Evolutionary conservation across 2,329 filamentous ascomycete species (phyloP).

Genomic region (Fusarium equiseti): DNA sequence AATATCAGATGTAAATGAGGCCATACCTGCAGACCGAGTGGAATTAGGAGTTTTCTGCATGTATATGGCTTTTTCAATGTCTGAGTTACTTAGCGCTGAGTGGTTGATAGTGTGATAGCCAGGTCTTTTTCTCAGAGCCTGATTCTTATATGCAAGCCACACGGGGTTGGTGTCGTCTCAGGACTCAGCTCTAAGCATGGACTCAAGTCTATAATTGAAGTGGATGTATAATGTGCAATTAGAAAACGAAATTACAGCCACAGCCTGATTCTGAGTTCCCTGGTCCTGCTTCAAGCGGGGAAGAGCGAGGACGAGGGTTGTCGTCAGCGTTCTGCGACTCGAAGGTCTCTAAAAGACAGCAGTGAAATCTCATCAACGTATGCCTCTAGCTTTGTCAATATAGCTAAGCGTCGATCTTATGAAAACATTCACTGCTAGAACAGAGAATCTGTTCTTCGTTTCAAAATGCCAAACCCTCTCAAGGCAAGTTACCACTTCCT

Average conservation of each 20-base stretch:
- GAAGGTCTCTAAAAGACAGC: neutral
- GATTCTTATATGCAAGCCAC: constrained; percentile 20
- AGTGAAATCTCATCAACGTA: neutral
- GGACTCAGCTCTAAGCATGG: constrained; percentile 13
- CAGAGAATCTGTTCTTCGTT: neutral
- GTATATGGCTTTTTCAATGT: neutral
- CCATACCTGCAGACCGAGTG: neutral
- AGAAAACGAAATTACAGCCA: neutral
- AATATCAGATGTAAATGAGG: neutral
- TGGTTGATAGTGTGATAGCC: neutral
- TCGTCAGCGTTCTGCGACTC: neutral
- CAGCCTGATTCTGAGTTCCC: neutral
- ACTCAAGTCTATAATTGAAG: neutral
- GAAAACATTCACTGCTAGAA: accelerated
- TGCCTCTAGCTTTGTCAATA: neutral
- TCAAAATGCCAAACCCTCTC: constrained; percentile 28
- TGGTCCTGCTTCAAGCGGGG: neutral
- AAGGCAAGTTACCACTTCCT: constrained; percentile 32
- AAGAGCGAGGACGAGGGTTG: neutral
- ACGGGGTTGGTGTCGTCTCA: neutral
- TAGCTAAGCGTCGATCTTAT: neutral
- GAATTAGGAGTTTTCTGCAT: neutral
- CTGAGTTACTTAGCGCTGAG: neutral
- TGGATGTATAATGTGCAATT: constrained; percentile 9
- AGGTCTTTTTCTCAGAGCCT: constrained; percentile 5